Conservation (phyloP, 2,329 filamentous ascomycete species). For the Cladophialophora bantiana region DNA sequence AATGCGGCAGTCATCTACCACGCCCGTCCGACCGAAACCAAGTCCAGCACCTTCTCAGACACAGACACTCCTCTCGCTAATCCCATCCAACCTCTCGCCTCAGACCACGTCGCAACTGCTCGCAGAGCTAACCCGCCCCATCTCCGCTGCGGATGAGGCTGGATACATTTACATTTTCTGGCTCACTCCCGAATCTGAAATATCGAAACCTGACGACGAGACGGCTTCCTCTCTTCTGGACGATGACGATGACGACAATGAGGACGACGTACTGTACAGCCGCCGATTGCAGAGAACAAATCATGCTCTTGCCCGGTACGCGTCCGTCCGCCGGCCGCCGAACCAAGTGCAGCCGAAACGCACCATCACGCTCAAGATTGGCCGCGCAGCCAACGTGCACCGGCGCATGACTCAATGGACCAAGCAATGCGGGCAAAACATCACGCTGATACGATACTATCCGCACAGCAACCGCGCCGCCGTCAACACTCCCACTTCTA, state of each 20-base stretch:
- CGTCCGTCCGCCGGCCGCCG: conserved; percentile 33
- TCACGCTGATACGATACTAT: conserved; percentile 90
- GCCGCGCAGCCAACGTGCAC: conserved; percentile 80
- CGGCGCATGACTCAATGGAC: conserved; percentile 91
- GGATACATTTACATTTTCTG: conserved; percentile 99
- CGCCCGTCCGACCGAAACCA: conserved; percentile 28
- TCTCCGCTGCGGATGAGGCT: conserved; percentile 76
- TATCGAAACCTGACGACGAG: conserved; percentile 63
- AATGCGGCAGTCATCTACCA: conserved; percentile 22
- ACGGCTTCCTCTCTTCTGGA: conserved; percentile 66
- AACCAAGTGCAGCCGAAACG: conserved; percentile 52
- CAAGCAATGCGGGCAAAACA: conserved; percentile 86
- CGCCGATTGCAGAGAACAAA: conserved; percentile 43
- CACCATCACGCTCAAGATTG: conserved; percentile 72
- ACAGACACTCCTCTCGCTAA: conserved; percentile 65
- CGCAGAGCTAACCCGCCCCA: conserved; percentile 76
- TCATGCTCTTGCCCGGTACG: conserved; percentile 49
- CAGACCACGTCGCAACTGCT: conserved; percentile 74
- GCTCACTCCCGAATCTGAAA: conserved; percentile 74
- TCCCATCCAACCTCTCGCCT: conserved; percentile 71
- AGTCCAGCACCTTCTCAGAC: conserved; percentile 48
- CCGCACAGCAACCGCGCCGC: conserved; percentile 67
- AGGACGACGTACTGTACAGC: background rate
- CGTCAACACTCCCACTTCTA: conserved; percentile 28
- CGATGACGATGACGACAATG: conserved; percentile 31